Evolutionary conservation across 805 yeast species (phyloP).

Genomic region (Wickerhamiella alocasiicola): DNA sequence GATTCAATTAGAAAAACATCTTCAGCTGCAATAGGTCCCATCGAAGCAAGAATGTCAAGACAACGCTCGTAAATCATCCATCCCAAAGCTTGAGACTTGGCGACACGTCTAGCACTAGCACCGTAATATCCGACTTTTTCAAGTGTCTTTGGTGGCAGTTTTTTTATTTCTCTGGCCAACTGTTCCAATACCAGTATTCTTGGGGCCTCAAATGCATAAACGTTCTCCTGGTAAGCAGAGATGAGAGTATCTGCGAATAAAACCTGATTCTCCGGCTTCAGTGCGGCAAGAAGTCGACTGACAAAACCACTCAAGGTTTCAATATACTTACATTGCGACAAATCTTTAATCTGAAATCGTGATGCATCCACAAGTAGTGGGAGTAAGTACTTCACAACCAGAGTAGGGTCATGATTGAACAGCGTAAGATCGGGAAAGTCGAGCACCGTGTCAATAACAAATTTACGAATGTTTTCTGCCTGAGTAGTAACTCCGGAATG

Average conservation of each 20-base stretch:
- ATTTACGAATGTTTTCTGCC: conserved; percentile 64
- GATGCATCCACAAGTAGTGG: conserved; percentile 52
- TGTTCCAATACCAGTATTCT: conserved; percentile 3
- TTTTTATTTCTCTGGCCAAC: conserved; percentile 5
- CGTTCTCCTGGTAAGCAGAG: conserved; percentile 1
- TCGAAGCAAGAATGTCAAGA: background rate
- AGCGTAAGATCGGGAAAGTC: conserved; percentile 38
- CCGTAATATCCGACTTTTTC: conserved; percentile 13
- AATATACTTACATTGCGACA: conserved; percentile 45
- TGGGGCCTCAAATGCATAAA: conserved; percentile 5
- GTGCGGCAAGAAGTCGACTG: conserved; percentile 27
- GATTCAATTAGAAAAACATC: background rate
- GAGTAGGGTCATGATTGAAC: conserved; percentile 33
- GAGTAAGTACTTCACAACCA: conserved; percentile 36
- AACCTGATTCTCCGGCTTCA: conserved; percentile 19
- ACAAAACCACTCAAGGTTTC: conserved; percentile 37
- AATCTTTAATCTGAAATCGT: conserved; percentile 37
- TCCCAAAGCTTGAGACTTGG: conserved; percentile 8
- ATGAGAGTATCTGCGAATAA: conserved; percentile 14
- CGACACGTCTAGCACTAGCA: conserved; percentile 7
- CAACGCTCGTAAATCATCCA: conserved; percentile 2
- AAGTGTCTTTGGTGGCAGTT: conserved; percentile 4
- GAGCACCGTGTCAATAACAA: conserved; percentile 44
- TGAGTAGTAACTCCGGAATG: conserved; percentile 66
- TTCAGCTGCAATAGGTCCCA: background rate